A percentile compares a stretch with the other conserved stretches of the same genome.
These are phyloP conservation scores for Talaromyces funiculosus DNA, from an alignment of 2,329 filamentous ascomycete genomes.

Conservation along the genomic window DNA sequence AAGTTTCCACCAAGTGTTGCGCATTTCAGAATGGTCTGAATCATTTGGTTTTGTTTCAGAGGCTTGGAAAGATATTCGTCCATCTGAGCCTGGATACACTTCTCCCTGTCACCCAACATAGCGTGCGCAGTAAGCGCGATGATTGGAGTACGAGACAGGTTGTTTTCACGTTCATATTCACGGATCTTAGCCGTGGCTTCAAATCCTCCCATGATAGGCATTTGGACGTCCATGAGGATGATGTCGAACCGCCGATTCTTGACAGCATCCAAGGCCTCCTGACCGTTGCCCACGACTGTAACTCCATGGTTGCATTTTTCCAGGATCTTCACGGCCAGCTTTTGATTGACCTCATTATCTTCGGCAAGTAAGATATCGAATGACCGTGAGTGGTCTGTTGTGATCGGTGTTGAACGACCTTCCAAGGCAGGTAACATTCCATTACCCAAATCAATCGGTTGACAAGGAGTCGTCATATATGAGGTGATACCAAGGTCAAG, in stretches of 20 bases:
- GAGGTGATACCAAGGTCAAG: slow-evolving; percentile 88
- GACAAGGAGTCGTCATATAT: slow-evolving; percentile 92
- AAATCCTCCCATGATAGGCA: slow-evolving; percentile 99
- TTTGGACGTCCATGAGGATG: slow-evolving; percentile 98
- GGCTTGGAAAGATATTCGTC: slow-evolving; percentile 98
- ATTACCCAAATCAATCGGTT: slow-evolving; percentile 84
- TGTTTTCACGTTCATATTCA: slow-evolving; percentile 81
- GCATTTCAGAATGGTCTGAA: slow-evolving; percentile 95
- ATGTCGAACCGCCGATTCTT: slow-evolving; percentile 91
- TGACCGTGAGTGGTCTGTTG: slow-evolving; percentile 85
- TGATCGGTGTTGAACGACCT: slow-evolving; percentile 79
- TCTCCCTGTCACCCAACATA: slow-evolving; percentile 97
- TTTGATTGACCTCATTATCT: slow-evolving; percentile 92
- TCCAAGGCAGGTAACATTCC: slow-evolving; percentile 89
- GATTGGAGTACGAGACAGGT: slow-evolving; percentile 80
- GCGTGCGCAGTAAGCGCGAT: slow-evolving; percentile 96
- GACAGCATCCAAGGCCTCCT: slow-evolving; percentile 87
- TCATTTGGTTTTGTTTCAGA: slow-evolving; percentile 91
- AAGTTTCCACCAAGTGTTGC: slow-evolving; percentile 68
- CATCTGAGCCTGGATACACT: slow-evolving; percentile 98
- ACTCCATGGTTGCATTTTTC: slow-evolving; percentile 71
- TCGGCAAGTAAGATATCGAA: slow-evolving; percentile 89
- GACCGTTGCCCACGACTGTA: slow-evolving; percentile 82
- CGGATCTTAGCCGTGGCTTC: slow-evolving; percentile 95
- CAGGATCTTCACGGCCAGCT: slow-evolving; percentile 86